Evolutionary conservation across 257 asterid genomes (phyloP), one percentile per base, ranked within the genome.

Genomic region (Orobanche coerulescens): DNA sequence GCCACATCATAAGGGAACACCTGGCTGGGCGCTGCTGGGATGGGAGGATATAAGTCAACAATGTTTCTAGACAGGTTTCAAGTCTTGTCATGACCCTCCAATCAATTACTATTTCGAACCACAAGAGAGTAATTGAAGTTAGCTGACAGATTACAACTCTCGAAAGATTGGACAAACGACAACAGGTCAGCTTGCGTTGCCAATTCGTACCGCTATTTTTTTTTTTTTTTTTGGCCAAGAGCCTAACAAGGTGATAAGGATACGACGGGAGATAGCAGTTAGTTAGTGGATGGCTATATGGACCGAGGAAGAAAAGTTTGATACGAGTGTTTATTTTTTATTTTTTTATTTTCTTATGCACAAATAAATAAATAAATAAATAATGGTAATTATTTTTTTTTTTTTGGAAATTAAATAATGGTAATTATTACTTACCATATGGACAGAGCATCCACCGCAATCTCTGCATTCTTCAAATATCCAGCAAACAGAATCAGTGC

Each of bases 371-470:
- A n/a, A n/a, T n/a, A n/a, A n/a, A n/a, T n/a, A n/a, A n/a, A n/a
- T n/a, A n/a, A n/a, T n/a, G n/a, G n/a, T n/a, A n/a, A n/a, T n/a
- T n/a, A n/a, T n/a, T n/a, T n/a, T n/a, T n/a, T n/a, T n/a, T n/a
- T n/a, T n/a, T n/a, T n/a, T n/a, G n/a, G n/a, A n/a, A n/a, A n/a
- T n/a, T n/a, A n/a, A n/a, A n/a, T n/a, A n/a, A n/a, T n/a, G n/a
- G n/a, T n/a, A n/a, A n/a, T n/a, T n/a, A 33, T 4, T 28, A 24
- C 10, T 65, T 71, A 76, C 82, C 78, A 76, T 40, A 76, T 66
- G 52, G 82, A 76, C 4, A 76, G 64, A 5, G 82, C 73, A 69
- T 69, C 82, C 25, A 76, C 76, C 1, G 78, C 64, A 48, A 72
- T 42, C 30, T 72, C 71, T 11, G 82, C 78, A 6, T 72, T 61